Base-by-base conservation (phyloP, 345 rosid species). In the Theobroma cacao region DNA sequence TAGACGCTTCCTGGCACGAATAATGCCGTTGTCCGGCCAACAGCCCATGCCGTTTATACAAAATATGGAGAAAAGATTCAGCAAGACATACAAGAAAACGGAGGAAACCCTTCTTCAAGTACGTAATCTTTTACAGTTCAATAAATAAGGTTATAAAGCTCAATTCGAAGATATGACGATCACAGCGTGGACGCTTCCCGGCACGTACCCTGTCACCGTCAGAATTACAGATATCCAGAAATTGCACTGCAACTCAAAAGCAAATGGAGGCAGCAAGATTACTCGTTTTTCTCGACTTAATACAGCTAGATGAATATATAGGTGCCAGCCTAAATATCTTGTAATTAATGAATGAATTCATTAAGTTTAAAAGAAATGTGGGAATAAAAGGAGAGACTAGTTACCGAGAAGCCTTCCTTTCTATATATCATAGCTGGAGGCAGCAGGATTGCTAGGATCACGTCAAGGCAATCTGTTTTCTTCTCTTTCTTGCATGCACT, bases 141-240 rank as follows among this genome's bases (percentile, higher is more conserved):
- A 47, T 33, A 33, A 62, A 33, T 15, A 17, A 55, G 5, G 3
- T 4, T 17, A 58, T 4, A 28, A 3, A 1, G 2, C 3, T 63
- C 69, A 63, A 1, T 5, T 18, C 8, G 41, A 34, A 8, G 69
- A 34, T 34, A 63, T 6, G 45, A 20, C 22, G 6, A 63, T 63
- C 26, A 45, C 43, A 20, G 69, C 69, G 6, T 63, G 69, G 69
- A 63, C 36, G 69, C 45, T 63, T 63, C 69, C 69, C 10, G 69
- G 69, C 12, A 63, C 69, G 36, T 2, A 18, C 20, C 45, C 69
- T 36, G 43, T 2, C 3, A 4, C 5, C 45, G 69, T 34, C 26
- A 63, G 69, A 20, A 63, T 0, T 20, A 63, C n/a, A 63, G 18
- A 34, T 18, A 9, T 15, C 69, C 69, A 63, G 26, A 63, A 36